Base-by-base conservation (phyloP, 495 filamentous ascomycete genomes). In the Parachaetomium inaequale region DNA sequence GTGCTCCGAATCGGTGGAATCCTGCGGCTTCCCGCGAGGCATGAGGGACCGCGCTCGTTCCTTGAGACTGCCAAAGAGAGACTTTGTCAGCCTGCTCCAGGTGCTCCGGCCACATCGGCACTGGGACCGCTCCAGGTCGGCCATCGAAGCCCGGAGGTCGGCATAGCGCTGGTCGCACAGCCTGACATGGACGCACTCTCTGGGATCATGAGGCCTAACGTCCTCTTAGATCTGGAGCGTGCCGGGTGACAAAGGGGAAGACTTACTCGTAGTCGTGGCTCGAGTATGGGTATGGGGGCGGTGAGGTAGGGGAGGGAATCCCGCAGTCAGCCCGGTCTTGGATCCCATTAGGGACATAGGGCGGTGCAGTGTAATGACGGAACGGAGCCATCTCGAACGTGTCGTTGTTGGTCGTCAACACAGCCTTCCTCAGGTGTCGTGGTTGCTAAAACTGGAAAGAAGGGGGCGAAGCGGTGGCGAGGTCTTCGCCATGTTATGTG, bases 151-250 rank as follows among this genome's bases (percentile, higher is more conserved):
- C 23, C 32, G 21, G 34, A 60, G 25, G 25, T 50, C 23, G 23
- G 34, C 47, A 34, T 43, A 60, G 58, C 46, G 58, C 36, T 60
- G 32, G 2, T 60, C 47, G 32, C 58, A 60, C 23, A 60, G 3
- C 23, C 32, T 52, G 17, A 34, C 32, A 23, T 60, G 58, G 14
- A 60, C 15, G 36, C 47, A 60, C 14, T 43, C 34, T 7, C 14
- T 21, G 25, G 25, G 25, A 34, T 53, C 47, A 17, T 53, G 58
- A 23, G 25, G 34, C 19, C 58, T 60, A 5, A 19, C 2, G 6
- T 8, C 8, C 14, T 19, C 45, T 59, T 15, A 59, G 57, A n/a
- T 32, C 26, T 21, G 49, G 7, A 15, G 26, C n/a, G 28, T 42
- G 10, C 1, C 25, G 11, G 14, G 17, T 15, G 3, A 7, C 19